Percentiles rank a stretch among this genome's conserved stretches.
Conservation (phyloP, 768 basidiomycete genomes). For the Tephrocybe sp. region DNA sequence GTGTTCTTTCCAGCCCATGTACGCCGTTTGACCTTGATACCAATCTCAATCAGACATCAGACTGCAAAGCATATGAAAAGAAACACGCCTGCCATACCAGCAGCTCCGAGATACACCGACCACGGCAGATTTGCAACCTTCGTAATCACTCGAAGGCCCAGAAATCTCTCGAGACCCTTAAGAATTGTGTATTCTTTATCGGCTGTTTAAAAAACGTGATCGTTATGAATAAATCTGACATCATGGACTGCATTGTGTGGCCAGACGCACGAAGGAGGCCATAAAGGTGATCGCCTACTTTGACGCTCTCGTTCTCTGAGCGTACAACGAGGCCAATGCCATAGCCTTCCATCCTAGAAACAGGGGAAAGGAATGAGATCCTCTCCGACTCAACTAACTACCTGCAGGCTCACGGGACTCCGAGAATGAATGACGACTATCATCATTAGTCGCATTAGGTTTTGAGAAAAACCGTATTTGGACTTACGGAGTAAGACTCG, state of each 20-base stretch:
- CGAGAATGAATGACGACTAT: too few species aligned
- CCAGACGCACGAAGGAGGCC: slow-evolving; percentile 17
- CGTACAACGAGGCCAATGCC: slow-evolving; percentile 44
- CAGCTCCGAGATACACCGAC: slow-evolving; percentile 46
- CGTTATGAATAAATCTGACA: too few species aligned
- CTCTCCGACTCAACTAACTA: background rate
- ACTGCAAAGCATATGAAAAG: too few species aligned
- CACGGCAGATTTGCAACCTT: slow-evolving; percentile 47
- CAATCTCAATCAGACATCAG: background rate
- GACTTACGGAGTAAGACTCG: slow-evolving; percentile 26
- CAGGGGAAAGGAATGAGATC: slow-evolving; percentile 21
- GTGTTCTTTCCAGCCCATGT: slow-evolving; percentile 38
- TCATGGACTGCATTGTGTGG: too few species aligned
- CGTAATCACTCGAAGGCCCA: slow-evolving; percentile 15
- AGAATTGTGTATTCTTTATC: too few species aligned
- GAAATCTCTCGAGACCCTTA: too few species aligned
- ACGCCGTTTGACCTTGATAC: slow-evolving; percentile 42
- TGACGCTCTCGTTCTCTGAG: slow-evolving; percentile 33
- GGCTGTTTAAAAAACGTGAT: too few species aligned
- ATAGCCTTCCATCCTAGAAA: slow-evolving; percentile 26
- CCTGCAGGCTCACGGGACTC: too few species aligned
- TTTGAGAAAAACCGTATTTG: too few species aligned
- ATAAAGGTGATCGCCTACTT: slow-evolving; percentile 40
- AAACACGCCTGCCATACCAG: slow-evolving; percentile 52
- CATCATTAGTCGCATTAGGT: too few species aligned